Evolutionary conservation across 2,329 filamentous ascomycete genomes (phyloP).

Genomic region (Cladosporium oxysporum): DNA sequence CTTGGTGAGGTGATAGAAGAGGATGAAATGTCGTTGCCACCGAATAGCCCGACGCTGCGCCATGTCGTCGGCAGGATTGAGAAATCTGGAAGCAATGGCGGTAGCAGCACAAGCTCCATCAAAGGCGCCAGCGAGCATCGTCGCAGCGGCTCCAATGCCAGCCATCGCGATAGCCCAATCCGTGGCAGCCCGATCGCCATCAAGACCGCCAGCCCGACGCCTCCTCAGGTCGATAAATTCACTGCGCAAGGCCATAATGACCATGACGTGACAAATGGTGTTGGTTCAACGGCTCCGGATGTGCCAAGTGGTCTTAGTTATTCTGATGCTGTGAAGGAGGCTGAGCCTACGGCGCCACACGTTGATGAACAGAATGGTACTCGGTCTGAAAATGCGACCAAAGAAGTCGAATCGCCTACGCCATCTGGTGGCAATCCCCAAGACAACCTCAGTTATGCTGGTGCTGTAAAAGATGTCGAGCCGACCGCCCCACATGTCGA

Average conservation of each 20-base stretch:
- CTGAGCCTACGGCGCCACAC: slow-evolving; percentile 17
- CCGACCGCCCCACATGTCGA: slow-evolving; percentile 17
- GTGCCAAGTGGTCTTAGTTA: slow-evolving; percentile 21
- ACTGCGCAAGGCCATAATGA: slow-evolving; percentile 24
- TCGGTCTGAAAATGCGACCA: slow-evolving; percentile 29
- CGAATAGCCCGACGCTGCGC: slow-evolving; percentile 35
- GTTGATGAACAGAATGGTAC: slow-evolving; percentile 24
- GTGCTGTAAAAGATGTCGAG: slow-evolving; percentile 17
- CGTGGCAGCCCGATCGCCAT: slow-evolving; percentile 2
- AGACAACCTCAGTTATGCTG: slow-evolving; percentile 16
- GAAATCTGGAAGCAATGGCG: background rate
- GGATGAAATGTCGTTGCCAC: slow-evolving; percentile 27
- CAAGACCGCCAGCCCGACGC: slow-evolving; percentile 3
- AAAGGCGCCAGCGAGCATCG: slow-evolving; percentile 6
- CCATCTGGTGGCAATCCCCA: slow-evolving; percentile 24
- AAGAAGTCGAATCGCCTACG: slow-evolving; percentile 24
- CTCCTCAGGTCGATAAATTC: slow-evolving; percentile 14
- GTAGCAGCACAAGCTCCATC: slow-evolving; percentile 5
- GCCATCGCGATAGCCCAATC: background rate
- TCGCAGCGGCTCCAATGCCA: background rate
- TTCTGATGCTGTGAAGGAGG: slow-evolving; percentile 19
- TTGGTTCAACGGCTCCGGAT: slow-evolving; percentile 24
- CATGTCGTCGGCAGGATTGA: slow-evolving; percentile 20
- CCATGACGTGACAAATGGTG: slow-evolving; percentile 29
- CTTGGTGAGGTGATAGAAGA: slow-evolving; percentile 40